Percentiles rank a stretch among this genome's conserved stretches.
These are phyloP conservation scores for Massospora cicadina DNA, from an alignment of 371 early-diverging fungal species.

Conservation along the genomic window DNA sequence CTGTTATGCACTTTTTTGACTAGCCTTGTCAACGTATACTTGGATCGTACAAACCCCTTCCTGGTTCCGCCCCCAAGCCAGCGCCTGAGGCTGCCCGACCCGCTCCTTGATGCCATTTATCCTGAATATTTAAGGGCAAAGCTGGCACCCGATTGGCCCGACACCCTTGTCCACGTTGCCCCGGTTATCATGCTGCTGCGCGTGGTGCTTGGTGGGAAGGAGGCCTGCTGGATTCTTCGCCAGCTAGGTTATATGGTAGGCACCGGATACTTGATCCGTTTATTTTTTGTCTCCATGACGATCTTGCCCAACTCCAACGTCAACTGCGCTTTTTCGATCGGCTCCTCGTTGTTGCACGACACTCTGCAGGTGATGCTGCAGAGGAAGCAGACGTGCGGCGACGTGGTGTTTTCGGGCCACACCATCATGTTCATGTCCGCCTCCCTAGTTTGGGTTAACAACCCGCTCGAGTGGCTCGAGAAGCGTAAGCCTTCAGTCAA, in stretches of 20 bases:
- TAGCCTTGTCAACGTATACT: not conserved
- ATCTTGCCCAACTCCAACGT: conserved; percentile 4
- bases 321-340: not conserved
- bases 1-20: not conserved
- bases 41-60: not conserved
- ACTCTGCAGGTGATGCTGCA: conserved; percentile 1
- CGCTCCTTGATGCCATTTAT: not conserved
- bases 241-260: conserved; percentile 3
- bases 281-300: conserved; percentile 5
- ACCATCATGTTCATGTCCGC: conserved; percentile 8
- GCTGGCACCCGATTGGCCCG: not conserved
- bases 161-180: not conserved
- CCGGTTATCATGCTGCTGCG: not conserved
- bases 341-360: not conserved
- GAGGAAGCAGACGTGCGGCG: conserved; percentile 5
- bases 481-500: not conserved
- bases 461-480: not conserved
- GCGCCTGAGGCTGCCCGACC: not conserved
- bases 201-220: not conserved
- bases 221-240: not conserved
- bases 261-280: not conserved
- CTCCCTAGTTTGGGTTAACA: not conserved
- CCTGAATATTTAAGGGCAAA: not conserved
- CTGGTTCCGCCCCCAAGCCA: not conserved
- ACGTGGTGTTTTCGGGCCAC: conserved; percentile 8